Evolutionary conservation across 2,329 filamentous ascomycete species (phyloP), one percentile per base, ranked within the genome.

Genomic region (Chaetothyriales sp.): DNA sequence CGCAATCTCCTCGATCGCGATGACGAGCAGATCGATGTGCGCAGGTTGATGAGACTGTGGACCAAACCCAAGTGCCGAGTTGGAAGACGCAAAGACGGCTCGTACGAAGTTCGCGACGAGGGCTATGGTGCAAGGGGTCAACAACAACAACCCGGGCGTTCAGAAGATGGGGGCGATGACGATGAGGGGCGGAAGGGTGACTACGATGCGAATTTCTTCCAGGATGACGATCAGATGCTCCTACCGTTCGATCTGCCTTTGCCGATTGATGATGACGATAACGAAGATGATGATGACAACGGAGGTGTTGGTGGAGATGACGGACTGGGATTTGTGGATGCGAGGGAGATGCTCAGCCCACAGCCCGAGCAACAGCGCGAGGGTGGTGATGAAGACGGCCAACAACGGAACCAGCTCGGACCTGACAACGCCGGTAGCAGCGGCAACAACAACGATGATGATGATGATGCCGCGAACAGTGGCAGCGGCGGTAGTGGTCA

Each of bases 21-120:
- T 63, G 92, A 98, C 70, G 95, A 95, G 69, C 89, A 97, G 66
- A 97, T 98, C 73, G 95, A 89, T 71, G 97, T 90, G 7, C 86
- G 85, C 64, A 87, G 94, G 58, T 75, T 98, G 0, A 74, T 97
- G 5, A 85, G 82, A 48, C 77, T 98, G 1, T 98, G 97, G 76
- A 76, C 97, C 25, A 98, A 98, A 67, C 92, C 92, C 25, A 94
- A 89, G 66, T 88, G 89, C 9, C 83, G 85, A 44, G 78, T 95
- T 68, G 82, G 85, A 45, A 79, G 81, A 52, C 78, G 82, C 47
- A 81, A 57, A 48, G 43, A 43, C 20, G 58, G 80, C 7, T 78
- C 77, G 1, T 79, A 83, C 54, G 85, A 82, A 43, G 86, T 95
- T 54, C 86, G 95, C 74, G 88, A 97, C 63, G 90, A 95, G 69